Evolutionary conservation across 257 asterid genomes (phyloP), one percentile per base, ranked within the genome.

Genomic region (Solanum sejunctum): DNA sequence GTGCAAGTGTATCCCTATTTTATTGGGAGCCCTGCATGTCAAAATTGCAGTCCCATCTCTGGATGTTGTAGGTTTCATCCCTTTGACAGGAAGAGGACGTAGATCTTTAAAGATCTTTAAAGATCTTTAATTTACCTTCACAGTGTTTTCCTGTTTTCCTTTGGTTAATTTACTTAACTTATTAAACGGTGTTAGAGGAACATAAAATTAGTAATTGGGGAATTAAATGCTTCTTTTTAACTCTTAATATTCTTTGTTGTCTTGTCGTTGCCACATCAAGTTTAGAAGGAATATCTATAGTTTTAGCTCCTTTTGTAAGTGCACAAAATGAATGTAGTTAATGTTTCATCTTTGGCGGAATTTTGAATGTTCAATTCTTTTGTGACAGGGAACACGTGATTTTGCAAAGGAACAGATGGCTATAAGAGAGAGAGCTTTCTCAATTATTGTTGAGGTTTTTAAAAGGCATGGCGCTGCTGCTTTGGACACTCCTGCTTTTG

Each of bases 321-420:
- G 54, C 32, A 70, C 26, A 41, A 70, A 18, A 70, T 70, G 54
- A 52, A 70, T 70, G 26, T 39, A 70, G 52, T 70, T 70, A 70
- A 20, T 18, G 79, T 70, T 70, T 70, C 79, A 70, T 41, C 79
- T 70, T 2, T 17, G 41, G 28, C 17, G 18, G 18, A 70, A 70
- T 41, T 70, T 70, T 70, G 20, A 70, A 70, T 39, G 52, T 70
- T 70, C 16, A 73, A 23, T 49, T 49, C 57, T 49, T 51, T 75
- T 75, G 21, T 83, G 63, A 84, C 85, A 93, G 98, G 99, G 99
- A 75, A 95, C 99, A 17, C 96, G 98, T 86, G 99, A 96, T 90
- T 96, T 93, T 90, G 92, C 98, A 8, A 92, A 93, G 81, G 97
- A 97, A 87, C 98, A 96, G 89, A 97, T 97, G 99, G 89, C 96